These are phyloP conservation scores for Micractinium sp. DNA, from an alignment of 139 green algal genomes.

Conservation along the genomic window DNA sequence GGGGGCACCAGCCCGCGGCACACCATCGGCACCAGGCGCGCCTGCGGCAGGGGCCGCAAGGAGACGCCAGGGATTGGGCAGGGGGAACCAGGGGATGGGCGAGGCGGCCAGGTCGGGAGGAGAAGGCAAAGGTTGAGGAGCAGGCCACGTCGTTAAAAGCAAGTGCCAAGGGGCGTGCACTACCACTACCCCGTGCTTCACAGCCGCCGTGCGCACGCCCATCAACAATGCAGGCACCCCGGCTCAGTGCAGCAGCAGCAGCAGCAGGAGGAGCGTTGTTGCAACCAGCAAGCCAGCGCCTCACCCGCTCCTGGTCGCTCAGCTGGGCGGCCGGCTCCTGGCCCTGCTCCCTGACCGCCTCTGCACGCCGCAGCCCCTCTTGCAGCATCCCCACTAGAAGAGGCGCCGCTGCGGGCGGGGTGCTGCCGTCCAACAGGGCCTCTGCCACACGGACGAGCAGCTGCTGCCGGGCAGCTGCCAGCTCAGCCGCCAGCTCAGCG, in stretches of 20 bases:
- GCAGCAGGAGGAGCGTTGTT: not conserved
- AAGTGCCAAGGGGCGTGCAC: no score
- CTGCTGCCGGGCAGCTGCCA: constrained; percentile 22
- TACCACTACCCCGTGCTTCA: no score
- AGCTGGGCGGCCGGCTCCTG: not conserved
- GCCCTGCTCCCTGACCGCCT: not conserved
- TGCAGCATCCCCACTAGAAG: constrained; percentile 28
- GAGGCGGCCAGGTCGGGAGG: no score
- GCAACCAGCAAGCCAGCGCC: not conserved
- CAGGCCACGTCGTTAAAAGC: no score
- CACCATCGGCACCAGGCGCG: constrained; percentile 32
- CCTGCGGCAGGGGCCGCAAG: not conserved
- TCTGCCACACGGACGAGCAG: constrained; percentile 46
- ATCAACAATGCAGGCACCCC: no score
- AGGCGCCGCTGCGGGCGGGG: constrained; percentile 20
- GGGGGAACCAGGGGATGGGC: no score
- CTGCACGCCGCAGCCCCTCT: constrained; percentile 16
- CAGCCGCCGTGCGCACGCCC: no score
- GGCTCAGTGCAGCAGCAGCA: no score
- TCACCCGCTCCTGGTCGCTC: not conserved
- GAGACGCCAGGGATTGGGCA: not conserved
- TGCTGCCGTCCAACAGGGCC: constrained; percentile 50
- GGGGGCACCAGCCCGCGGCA: constrained; percentile 23
- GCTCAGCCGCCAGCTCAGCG: not conserved
- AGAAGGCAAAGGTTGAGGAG: no score